A percentile compares a stretch with the other conserved stretches of the same genome.
Conservation (phyloP, 495 filamentous ascomycete genomes). For the Hypoxylon fuscum region DNA sequence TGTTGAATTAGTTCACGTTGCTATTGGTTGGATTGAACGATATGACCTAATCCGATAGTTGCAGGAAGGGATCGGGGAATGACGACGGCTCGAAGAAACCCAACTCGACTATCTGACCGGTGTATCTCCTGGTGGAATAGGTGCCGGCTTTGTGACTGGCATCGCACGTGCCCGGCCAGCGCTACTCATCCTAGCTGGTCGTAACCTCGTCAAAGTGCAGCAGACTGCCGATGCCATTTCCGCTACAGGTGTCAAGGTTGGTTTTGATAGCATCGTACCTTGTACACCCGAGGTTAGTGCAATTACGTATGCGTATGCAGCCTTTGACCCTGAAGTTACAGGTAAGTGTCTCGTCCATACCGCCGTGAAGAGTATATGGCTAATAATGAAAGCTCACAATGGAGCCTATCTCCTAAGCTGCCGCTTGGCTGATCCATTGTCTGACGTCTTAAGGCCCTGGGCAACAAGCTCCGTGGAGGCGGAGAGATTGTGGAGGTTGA, state of each 20-base stretch:
- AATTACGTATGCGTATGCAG: constrained; percentile 56
- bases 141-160: constrained; percentile 36
- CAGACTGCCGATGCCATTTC: constrained; percentile 31
- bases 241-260: constrained; percentile 11
- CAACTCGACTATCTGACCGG: too few relatives aligned
- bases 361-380: neutral
- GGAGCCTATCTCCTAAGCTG: constrained; percentile 52
- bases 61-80: too few relatives aligned
- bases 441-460: constrained; percentile 47
- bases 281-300: constrained; percentile 48
- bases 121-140: constrained; percentile 46
- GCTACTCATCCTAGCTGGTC: constrained; percentile 39
- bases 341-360: constrained; percentile 27
- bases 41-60: too few relatives aligned
- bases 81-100: too few relatives aligned
- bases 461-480: constrained; percentile 51
- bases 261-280: neutral
- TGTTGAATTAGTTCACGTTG: neutral
- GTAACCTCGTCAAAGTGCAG: constrained; percentile 29
- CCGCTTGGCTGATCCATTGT: constrained; percentile 47
- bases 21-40: neutral
- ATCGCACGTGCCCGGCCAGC: constrained; percentile 41
- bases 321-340: constrained; percentile 53
- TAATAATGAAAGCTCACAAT: constrained; percentile 42
- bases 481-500: constrained; percentile 52